Conservation (phyloP, 139 green algal species). For the Chlorella sp. region DNA sequence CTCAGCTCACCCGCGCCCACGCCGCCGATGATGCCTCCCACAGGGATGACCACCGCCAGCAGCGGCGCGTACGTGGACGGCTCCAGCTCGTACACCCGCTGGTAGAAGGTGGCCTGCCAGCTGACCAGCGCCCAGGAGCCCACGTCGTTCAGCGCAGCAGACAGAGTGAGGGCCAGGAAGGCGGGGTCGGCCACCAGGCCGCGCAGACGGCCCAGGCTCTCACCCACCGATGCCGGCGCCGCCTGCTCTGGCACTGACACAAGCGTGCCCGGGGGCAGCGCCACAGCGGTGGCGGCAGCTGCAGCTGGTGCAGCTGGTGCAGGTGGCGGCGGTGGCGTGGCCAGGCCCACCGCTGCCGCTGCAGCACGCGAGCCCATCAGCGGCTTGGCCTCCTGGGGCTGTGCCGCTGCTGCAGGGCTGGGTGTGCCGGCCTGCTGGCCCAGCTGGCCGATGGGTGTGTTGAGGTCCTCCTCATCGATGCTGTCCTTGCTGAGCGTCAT, state of each 20-base stretch:
- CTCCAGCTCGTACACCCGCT: slow-evolving; percentile 80
- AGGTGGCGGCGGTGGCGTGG: too few species aligned
- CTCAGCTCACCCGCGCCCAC: slow-evolving; percentile 55
- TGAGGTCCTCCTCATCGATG: slow-evolving; percentile 5
- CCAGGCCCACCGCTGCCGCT: too few species aligned
- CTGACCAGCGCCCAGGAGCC: slow-evolving; percentile 88
- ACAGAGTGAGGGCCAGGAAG: slow-evolving; percentile 76
- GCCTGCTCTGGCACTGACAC: background rate
- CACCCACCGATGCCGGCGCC: background rate
- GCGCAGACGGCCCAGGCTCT: slow-evolving; percentile 29
- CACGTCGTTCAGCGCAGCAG: slow-evolving; percentile 89
- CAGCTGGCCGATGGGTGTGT: background rate
- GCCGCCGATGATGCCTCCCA: slow-evolving; percentile 88
- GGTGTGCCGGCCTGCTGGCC: background rate
- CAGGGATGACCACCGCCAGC: slow-evolving; percentile 85
- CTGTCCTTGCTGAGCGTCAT: slow-evolving; percentile 26
- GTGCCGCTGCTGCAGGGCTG: background rate
- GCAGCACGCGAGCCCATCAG: background rate
- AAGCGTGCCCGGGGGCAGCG: background rate
- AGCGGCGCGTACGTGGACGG: slow-evolving; percentile 82
- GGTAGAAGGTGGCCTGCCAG: slow-evolving; percentile 93
- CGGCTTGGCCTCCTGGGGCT: background rate
- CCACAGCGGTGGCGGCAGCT: background rate
- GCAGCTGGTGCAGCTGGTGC: background rate
- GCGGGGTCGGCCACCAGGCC: slow-evolving; percentile 54